Evolutionary conservation across 257 asterid genomes (phyloP).

Genomic region (Thymus quinquecostatus): DNA sequence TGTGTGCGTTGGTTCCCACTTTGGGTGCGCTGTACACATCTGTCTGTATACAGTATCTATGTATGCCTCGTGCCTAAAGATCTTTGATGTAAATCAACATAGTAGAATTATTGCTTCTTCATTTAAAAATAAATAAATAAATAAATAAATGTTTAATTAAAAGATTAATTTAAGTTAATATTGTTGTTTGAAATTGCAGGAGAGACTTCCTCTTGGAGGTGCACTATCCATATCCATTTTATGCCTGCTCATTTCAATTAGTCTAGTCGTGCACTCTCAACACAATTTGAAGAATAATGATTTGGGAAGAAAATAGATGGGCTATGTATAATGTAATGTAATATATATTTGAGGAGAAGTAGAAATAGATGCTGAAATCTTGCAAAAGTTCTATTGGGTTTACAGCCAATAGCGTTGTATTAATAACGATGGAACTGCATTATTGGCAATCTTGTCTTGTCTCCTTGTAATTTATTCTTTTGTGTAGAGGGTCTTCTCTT

Average conservation of each 20-base stretch:
- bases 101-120: too few relatives aligned
- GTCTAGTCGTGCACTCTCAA: neutral
- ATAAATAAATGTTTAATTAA: too few relatives aligned
- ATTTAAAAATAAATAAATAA: too few relatives aligned
- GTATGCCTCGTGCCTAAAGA: too few relatives aligned
- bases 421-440: neutral
- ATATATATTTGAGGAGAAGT: neutral
- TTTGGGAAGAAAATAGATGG: neutral
- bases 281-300: neutral
- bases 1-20: too few relatives aligned
- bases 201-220: constrained; percentile 3
- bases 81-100: too few relatives aligned
- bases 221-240: constrained; percentile 1
- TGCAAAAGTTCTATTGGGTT: too few relatives aligned
- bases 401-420: too few relatives aligned
- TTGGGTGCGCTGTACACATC: too few relatives aligned
- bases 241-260: neutral
- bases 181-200: neutral
- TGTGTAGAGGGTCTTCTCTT: neutral
- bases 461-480: neutral
- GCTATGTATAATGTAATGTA: too few relatives aligned
- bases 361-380: neutral
- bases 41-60: too few relatives aligned
- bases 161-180: neutral
- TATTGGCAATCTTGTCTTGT: neutral